Evolutionary conservation across 495 filamentous ascomycete species (phyloP), one percentile per base, ranked within the genome.

Genomic region (Achaetomiella virescens): DNA sequence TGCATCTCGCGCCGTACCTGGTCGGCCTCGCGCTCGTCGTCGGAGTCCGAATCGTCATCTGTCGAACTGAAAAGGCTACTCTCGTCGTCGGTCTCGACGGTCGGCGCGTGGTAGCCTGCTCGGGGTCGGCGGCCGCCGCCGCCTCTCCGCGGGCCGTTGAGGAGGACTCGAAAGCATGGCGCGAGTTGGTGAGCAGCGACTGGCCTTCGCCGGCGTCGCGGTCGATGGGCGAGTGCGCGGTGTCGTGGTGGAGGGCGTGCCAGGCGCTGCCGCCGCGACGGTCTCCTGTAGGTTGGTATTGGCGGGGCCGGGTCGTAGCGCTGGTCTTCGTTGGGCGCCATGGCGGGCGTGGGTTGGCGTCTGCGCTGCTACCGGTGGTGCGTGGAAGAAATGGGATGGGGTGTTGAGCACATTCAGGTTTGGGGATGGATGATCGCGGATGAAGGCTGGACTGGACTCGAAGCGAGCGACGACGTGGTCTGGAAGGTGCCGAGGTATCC

Each of bases 271-370:
- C 64, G 58, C 66, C 64, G 72, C 69, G 51, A 73, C 84, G 51
- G 93, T 91, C 75, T 98, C 93, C 70, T 97, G 78, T 98, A 98
- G 37, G 87, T 84, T 9, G 92, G 92, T 71, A 97, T 96, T 18
- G 93, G 76, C 25, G 76, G 91, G 52, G 89, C 79, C 47, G 79
- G 69, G 62, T 85, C 81, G 70, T 86, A 85, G 21, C 74, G 57
- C 33, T 61, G 71, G 58, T 70, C 66, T 60, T 69, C 71, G 56
- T 70, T 72, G 48, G 72, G 70, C 43, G 74, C 70, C 76, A 79
- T 77, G 49, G 59, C 70, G 63, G 42, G 47, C 52, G 53, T n/a
- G 24, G 27, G n/a, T n/a, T 31, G 27, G 27, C 5, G 27, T 31
- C 27, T 31, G 41, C 12, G 42, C 21, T 53, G 47, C 33, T 60